Base-by-base conservation (phyloP, 1,284 basidiomycete genomes). In the Puccinia coronata region DNA sequence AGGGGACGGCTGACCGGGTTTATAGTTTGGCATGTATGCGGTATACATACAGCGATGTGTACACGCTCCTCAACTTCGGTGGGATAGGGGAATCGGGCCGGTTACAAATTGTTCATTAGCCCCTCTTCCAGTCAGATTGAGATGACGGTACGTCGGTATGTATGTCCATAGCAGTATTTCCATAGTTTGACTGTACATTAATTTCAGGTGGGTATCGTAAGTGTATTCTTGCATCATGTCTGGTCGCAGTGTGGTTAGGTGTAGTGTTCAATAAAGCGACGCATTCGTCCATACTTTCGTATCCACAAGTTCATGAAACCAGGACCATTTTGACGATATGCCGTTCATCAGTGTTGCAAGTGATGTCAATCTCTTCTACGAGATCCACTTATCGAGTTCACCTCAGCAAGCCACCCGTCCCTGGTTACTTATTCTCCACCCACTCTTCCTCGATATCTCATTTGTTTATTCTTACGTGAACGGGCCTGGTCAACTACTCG, bases 311-410 rank as follows among this genome's bases (percentile, higher is more conserved):
- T 49, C 9, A 28, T 69, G 41, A 43, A 67, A 67, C n/a, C n/a
- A n/a, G n/a, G n/a, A 43, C 6, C 43, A 6, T 43, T 39, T 67
- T 34, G 65, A 41, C 8, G 9, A 75, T 20, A 80, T 80, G 77
- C 67, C 67, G 25, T 71, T 69, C 67, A 49, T 80, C 20, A 57
- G 41, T 6, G 67, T 71, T 57, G 65, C 77, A 28, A 34, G 28
- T n/a, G 77, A 80, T 39, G 67, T 80, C 39, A 65, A 80, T 51
- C 43, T 80, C 51, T 80, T 39, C 41, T 80, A 80, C 67, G 77
- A 80, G 47, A 71, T 80, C 57, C 51, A 31, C 23, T 31, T 43
- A 8, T 71, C 77, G 18, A 80, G 36, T 31, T 28, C 25, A 8
- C 14, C 61, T 36, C 49, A 43, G 20, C 57, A 51, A 61, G 23